These are phyloP conservation scores for Polytrichum formosum DNA, from an alignment of 225 moss, liverwort and hornwort genomes.

Conservation along the genomic window DNA sequence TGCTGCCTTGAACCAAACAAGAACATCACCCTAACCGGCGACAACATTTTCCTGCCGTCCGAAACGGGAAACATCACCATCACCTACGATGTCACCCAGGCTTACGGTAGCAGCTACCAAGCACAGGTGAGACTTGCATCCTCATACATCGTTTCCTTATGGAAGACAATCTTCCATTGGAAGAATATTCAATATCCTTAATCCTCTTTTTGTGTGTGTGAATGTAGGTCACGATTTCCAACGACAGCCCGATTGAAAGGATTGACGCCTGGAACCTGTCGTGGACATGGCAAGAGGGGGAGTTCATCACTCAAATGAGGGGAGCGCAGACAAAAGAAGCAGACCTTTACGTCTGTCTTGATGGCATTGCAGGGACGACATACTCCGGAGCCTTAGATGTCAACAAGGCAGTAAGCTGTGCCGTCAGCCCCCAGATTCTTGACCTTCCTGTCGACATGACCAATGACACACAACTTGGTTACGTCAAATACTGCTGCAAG, in stretches of 20 bases:
- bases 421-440: conserved; percentile 58
- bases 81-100: conserved; percentile 35
- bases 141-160: not conserved
- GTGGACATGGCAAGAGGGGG: conserved; percentile 73
- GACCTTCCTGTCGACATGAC: conserved; percentile 46
- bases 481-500: conserved; percentile 70
- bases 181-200: not conserved
- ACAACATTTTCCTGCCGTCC: conserved; percentile 9
- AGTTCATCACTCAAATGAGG: conserved; percentile 67
- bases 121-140: conserved; percentile 9
- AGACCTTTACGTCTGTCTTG: conserved; percentile 53
- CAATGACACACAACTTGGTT: conserved; percentile 39
- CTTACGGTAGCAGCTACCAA: conserved; percentile 16
- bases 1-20: conserved; percentile 47
- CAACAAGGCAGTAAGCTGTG: conserved; percentile 64
- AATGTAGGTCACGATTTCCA: conserved; percentile 60
- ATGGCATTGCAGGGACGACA: conserved; percentile 47
- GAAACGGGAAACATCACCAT: conserved; percentile 44
- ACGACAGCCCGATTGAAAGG: conserved; percentile 45
- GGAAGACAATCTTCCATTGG: not conserved
- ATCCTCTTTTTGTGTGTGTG: not conserved
- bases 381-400: conserved; percentile 33
- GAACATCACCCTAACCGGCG: not conserved
- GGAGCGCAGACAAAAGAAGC: conserved; percentile 66
- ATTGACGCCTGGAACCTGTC: conserved; percentile 74